A percentile compares a stretch with the other conserved stretches of the same genome.
Evolutionary conservation across 2,329 filamentous ascomycete genomes (phyloP).

Genomic region (Xylariaceae sp.): DNA sequence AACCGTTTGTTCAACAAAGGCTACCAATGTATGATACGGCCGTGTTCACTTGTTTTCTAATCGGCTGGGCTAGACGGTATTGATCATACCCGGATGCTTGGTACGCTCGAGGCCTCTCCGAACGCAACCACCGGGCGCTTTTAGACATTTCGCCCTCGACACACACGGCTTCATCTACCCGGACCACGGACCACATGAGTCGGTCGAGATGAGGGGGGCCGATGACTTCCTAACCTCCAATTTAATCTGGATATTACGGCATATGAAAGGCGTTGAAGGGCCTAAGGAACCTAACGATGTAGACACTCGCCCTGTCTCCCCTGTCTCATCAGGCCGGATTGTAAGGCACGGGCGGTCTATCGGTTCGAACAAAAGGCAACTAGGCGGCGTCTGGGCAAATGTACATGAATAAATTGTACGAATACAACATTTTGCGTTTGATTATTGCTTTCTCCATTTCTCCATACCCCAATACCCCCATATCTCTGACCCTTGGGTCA

Average conservation of each 20-base stretch:
- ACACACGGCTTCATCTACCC: constrained; percentile 11
- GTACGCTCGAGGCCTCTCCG: not conserved
- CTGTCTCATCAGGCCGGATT: constrained; percentile 3
- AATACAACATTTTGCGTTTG: constrained; percentile 10
- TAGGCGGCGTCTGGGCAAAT: constrained; percentile 4
- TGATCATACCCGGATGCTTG: not conserved
- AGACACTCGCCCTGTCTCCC: constrained; percentile 1
- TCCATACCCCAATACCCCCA: not conserved
- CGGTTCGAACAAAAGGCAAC: constrained; percentile 5
- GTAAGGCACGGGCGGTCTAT: not conserved
- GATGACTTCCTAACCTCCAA: constrained; percentile 6
- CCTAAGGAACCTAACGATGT: constrained; percentile 13
- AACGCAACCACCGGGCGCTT: not conserved
- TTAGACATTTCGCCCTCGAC: constrained; percentile 8
- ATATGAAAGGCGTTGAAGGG: constrained; percentile 18
- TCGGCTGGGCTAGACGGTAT: not conserved
- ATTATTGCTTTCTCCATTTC: constrained; percentile 3
- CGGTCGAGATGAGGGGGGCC: constrained; percentile 16
- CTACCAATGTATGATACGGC: not conserved
- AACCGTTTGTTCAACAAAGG: not conserved
- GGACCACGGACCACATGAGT: constrained; percentile 9
- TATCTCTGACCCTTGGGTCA: not conserved
- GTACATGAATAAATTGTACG: constrained; percentile 16
- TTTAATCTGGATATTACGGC: constrained; percentile 16
- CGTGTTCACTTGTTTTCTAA: constrained; percentile 18